phyloP scores from a whole-genome alignment of 345 rosid species.

The Lepidium sativum region DNA sequence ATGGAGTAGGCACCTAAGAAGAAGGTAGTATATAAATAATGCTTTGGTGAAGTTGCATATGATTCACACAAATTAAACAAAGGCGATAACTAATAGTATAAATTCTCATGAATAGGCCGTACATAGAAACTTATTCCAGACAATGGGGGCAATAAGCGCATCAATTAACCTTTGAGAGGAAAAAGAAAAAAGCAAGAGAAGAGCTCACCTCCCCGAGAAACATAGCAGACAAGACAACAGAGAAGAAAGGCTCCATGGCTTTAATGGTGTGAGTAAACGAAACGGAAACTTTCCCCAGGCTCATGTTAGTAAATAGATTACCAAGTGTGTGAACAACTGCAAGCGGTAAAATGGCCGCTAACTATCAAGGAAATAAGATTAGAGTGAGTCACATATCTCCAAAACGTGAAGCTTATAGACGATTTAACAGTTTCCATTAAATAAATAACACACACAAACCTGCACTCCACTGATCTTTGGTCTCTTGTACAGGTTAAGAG shows the following conservation, averaged over 20 bases:
- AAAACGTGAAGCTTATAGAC: neutral
- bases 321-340: constrained; percentile 86
- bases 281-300: constrained; percentile 97
- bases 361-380: constrained; percentile 36
- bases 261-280: constrained; percentile 98
- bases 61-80: neutral
- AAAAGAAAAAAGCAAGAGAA: neutral
- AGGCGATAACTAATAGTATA: neutral
- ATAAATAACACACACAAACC: constrained; percentile 25
- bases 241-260: constrained; percentile 99
- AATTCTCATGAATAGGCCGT: neutral
- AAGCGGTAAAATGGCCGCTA: constrained; percentile 73
- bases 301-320: constrained; percentile 92
- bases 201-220: constrained; percentile 78
- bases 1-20: constrained; percentile 57
- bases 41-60: neutral
- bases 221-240: constrained; percentile 89
- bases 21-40: neutral
- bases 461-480: constrained; percentile 65
- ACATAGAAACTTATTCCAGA: neutral
- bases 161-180: neutral
- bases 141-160: neutral
- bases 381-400: constrained; percentile 6
- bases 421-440: neutral
- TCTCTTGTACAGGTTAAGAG: constrained; percentile 61